These are phyloP conservation scores for Beta macrorhiza DNA, from an alignment of 179 eudicot genomes.

Conservation along the genomic window DNA sequence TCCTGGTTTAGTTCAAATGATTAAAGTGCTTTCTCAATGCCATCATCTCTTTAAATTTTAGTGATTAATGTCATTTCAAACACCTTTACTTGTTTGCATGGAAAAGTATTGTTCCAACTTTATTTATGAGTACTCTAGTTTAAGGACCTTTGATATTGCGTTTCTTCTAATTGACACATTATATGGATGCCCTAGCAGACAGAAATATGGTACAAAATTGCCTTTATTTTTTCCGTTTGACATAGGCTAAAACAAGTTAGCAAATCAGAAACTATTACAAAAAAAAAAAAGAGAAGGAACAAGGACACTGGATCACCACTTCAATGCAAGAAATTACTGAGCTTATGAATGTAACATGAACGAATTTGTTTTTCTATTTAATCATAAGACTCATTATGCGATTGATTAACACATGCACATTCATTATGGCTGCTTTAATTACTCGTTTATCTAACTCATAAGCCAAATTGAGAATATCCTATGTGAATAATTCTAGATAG, in stretches of 20 bases:
- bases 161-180: background rate
- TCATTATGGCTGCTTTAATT: background rate
- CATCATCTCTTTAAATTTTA: background rate
- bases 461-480: background rate
- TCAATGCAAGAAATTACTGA: background rate
- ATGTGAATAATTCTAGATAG: background rate
- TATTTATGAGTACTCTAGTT: background rate
- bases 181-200: background rate
- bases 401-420: background rate
- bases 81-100: conserved; percentile 4
- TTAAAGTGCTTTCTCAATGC: background rate
- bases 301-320: no score
- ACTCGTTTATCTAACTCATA: background rate
- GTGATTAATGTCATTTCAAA: background rate
- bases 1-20: background rate
- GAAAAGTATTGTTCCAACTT: background rate
- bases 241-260: no score
- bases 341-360: background rate
- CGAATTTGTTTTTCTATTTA: background rate
- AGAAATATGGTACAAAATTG: background rate
- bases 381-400: background rate
- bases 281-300: no score
- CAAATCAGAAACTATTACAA: no score
- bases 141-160: background rate
- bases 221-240: background rate